Percentiles rank a stretch among this genome's conserved stretches.
Conservation (phyloP, 371 early-diverging fungal species). For the Rhizopus microsporus region DNA sequence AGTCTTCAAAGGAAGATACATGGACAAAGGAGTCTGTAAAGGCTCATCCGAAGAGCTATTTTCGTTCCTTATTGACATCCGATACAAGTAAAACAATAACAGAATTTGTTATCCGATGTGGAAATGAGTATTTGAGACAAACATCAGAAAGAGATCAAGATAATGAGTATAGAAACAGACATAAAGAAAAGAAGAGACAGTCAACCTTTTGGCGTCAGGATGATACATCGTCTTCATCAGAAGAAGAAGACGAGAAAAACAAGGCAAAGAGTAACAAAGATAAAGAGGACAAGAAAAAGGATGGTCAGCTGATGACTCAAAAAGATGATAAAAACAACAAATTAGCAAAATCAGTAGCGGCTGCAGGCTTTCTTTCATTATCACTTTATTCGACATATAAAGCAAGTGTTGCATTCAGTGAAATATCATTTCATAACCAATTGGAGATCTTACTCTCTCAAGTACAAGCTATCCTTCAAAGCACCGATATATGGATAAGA, state of each 20-base stretch:
- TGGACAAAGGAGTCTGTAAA: constrained; percentile 24
- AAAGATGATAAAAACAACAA: constrained; percentile 14
- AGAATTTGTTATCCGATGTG: constrained; percentile 22
- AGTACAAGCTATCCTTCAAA: constrained; percentile 46
- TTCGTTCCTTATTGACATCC: constrained; percentile 12
- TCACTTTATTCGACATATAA: constrained; percentile 59
- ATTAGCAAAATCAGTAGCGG: constrained; percentile 42
- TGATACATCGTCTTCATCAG: not conserved
- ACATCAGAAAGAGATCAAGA: constrained; percentile 12
- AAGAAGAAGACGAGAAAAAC: constrained; percentile 16
- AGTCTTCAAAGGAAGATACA: constrained; percentile 21
- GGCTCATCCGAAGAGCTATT: constrained; percentile 9
- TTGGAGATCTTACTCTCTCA: constrained; percentile 45
- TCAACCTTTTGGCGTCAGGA: not conserved
- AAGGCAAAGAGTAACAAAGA: constrained; percentile 10
- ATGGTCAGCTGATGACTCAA: constrained; percentile 4
- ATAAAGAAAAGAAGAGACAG: not conserved
- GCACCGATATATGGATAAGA: constrained; percentile 55
- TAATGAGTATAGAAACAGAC: constrained; percentile 2
- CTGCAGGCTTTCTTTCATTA: constrained; percentile 46
- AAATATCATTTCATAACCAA: constrained; percentile 52
- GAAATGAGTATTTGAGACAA: constrained; percentile 28
- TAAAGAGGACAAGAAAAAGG: constrained; percentile 11
- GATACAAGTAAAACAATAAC: constrained; percentile 14
- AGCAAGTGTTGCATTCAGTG: constrained; percentile 47